phyloP scores from a whole-genome alignment of 345 rosid species.

The Linum trigynum region DNA sequence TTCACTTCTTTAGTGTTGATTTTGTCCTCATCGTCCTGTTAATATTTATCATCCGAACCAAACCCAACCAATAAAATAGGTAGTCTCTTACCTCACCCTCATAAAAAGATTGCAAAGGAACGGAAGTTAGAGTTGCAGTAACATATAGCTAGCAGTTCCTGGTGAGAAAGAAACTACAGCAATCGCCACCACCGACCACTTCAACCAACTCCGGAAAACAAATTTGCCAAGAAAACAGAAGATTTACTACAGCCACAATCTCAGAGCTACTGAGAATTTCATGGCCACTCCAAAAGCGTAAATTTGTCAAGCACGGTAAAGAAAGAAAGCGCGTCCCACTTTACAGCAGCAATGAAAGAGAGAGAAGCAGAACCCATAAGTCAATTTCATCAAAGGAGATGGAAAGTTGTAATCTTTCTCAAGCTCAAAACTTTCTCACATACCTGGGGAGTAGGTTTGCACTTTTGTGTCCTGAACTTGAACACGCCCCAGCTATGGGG shows the following conservation, averaged over 20 bases:
- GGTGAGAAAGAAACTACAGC: background rate
- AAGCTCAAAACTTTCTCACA: background rate
- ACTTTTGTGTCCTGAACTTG: too few relatives aligned
- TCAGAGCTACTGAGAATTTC: background rate
- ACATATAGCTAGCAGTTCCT: background rate
- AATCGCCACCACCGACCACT: constrained; percentile 8
- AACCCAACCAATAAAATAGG: too few relatives aligned
- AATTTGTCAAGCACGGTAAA: background rate
- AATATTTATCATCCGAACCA: too few relatives aligned
- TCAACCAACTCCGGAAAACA: constrained; percentile 4
- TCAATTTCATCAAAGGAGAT: background rate
- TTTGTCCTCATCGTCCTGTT: too few relatives aligned
- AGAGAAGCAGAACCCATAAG: background rate
- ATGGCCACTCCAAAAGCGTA: too few relatives aligned
- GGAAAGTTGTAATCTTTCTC: background rate
- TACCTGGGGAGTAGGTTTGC: background rate
- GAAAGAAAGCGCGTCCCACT: background rate
- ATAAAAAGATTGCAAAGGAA: too few relatives aligned
- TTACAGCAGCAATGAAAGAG: background rate
- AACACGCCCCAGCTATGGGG: too few relatives aligned
- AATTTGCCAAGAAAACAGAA: background rate
- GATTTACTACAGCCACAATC: background rate
- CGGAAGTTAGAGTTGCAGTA: too few relatives aligned
- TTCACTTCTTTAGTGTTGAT: too few relatives aligned
- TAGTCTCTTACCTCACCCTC: too few relatives aligned